These are phyloP conservation scores for Chrysanthemum makinoi DNA, from an alignment of 129 eudicot species.

Conservation along the genomic window DNA sequence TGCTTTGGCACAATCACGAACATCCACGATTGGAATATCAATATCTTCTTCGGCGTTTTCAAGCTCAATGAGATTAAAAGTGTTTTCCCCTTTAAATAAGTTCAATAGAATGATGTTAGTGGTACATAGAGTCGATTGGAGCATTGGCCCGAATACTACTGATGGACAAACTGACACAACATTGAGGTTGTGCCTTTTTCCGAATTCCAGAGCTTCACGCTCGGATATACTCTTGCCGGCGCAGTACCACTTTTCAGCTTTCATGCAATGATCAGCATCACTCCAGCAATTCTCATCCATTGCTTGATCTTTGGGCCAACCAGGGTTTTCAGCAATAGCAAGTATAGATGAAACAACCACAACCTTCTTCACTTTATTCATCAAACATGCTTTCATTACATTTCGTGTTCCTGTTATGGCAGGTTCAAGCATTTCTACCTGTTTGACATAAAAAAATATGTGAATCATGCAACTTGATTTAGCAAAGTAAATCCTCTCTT, in stretches of 20 bases:
- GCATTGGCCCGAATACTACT: conserved; percentile 39
- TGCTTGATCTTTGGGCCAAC: conserved; percentile 37
- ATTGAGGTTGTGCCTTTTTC: conserved; percentile 23
- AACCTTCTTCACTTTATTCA: conserved; percentile 53
- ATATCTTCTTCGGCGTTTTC: conserved; percentile 15
- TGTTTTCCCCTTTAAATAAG: conserved; percentile 29
- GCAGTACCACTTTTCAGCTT: conserved; percentile 33
- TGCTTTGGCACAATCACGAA: conserved; percentile 34
- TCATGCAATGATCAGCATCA: conserved; percentile 61
- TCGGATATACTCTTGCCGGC: conserved; percentile 33
- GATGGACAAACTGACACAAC: conserved; percentile 40
- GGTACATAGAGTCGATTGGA: conserved; percentile 31
- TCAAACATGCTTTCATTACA: conserved; percentile 58
- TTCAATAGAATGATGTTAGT: conserved; percentile 20
- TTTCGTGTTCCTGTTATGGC: conserved; percentile 71
- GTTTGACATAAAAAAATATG: background rate
- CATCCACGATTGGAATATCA: conserved; percentile 24
- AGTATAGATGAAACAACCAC: conserved; percentile 73
- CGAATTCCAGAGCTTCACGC: conserved; percentile 31
- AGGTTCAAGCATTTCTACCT: conserved; percentile 45
- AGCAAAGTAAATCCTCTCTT: background rate
- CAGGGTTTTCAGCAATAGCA: conserved; percentile 59
- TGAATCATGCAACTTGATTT: background rate
- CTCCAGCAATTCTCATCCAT: conserved; percentile 76
- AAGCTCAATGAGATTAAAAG: conserved; percentile 20